A percentile compares a stretch with the other conserved stretches of the same genome.
phyloP scores from a whole-genome alignment of 2,329 filamentous ascomycete species.

The Phialemonium atrogriseum region DNA sequence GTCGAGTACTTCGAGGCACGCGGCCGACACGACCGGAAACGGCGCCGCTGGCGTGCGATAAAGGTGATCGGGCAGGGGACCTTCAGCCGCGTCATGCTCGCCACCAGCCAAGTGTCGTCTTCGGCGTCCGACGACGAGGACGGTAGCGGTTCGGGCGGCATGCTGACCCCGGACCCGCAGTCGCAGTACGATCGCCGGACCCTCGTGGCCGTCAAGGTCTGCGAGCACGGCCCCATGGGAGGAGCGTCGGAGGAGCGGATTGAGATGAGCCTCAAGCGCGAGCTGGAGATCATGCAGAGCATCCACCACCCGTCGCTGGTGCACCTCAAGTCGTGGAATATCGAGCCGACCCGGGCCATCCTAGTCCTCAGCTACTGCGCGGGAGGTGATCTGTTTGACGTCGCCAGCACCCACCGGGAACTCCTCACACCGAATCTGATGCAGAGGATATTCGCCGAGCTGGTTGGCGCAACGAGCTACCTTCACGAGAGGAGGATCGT shows the following conservation, averaged over 20 bases:
- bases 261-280: slow-evolving; percentile 86
- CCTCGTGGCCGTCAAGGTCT: slow-evolving; percentile 89
- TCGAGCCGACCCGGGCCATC: slow-evolving; percentile 72
- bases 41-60: slow-evolving; percentile 70
- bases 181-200: slow-evolving; percentile 57
- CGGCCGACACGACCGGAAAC: slow-evolving; percentile 59
- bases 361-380: slow-evolving; percentile 87
- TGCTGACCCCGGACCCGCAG: slow-evolving; percentile 18
- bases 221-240: slow-evolving; percentile 88
- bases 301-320: slow-evolving; percentile 86
- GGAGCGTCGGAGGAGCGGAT: slow-evolving; percentile 89
- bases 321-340: slow-evolving; percentile 84
- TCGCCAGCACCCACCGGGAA: slow-evolving; percentile 66
- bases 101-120: slow-evolving; percentile 61
- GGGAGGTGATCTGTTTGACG: slow-evolving; percentile 89
- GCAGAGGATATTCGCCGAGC: slow-evolving; percentile 79
- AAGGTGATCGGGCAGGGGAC: slow-evolving; percentile 83
- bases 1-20: slow-evolving; percentile 63
- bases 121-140: slow-evolving; percentile 35
- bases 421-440: slow-evolving; percentile 62
- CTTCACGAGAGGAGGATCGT: slow-evolving; percentile 81
- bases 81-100: slow-evolving; percentile 89
- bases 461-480: slow-evolving; percentile 79
- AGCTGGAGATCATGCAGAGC: slow-evolving; percentile 86
- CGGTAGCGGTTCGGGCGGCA: slow-evolving; percentile 24